Base-by-base conservation (phyloP, 106 monocot genomes). In the Vanilla planifolia region DNA sequence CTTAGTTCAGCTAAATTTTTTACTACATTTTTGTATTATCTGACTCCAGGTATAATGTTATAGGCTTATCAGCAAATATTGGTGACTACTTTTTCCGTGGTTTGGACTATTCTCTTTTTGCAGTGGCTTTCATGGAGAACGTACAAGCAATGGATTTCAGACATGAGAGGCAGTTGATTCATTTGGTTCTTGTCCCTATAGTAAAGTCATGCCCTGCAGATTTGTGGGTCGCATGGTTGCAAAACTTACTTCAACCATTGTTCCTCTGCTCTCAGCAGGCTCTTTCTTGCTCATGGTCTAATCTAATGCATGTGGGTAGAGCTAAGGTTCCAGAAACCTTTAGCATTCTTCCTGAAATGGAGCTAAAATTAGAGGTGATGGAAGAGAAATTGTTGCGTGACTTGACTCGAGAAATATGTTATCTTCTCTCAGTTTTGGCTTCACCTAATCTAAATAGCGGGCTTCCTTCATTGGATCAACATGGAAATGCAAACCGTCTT, bases 81-180 rank as follows among this genome's bases (percentile, higher is more conserved):
- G 91, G 87, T 26, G 87, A 96, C 51, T 9, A 62, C 27, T 88
- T 96, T 56, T 96, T 87, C 58, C 75, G 62, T 40, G 84, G 81
- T 45, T 45, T 87, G 26, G 87, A 91, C 30, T 71, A 69, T 51
- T 67, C 80, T 60, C 74, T 69, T 67, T 71, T 91, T 40, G 51
- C 84, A 56, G 21, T 81, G 37, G 71, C 96, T 47, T 74, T 96
- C 53, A 69, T 79, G 73, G 96, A 96, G 57, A 96, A 91, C 59
- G 41, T 96, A n/a, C 96, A 96, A 51, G 71, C 78, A 34, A 96
- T 96, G 96, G 96, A 91, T 32, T 96, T 81, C 60, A 76, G 96
- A 51, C 96, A 96, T 67, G 51, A 91, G 19, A 86, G 87, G 28
- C 87, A 79, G 71, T 75, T 96, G 50, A 79, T 96, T 52, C 96